Conservation (phyloP, 176 grass and related monocot species). For the Guadua angustifolia region DNA sequence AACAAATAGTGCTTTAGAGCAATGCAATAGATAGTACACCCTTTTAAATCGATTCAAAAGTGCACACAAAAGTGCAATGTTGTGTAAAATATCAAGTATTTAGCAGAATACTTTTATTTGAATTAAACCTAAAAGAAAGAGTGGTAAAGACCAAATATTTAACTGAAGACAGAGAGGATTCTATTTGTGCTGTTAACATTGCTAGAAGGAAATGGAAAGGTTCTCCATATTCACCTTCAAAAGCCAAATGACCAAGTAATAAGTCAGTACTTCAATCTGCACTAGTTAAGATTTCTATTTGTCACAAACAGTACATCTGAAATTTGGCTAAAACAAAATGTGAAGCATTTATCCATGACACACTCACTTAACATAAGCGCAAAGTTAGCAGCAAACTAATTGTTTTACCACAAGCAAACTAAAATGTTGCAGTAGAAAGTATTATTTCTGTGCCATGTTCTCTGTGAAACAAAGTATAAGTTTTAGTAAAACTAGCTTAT, state of each 20-base stretch:
- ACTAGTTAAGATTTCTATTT: background rate
- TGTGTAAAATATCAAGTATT: too few species aligned
- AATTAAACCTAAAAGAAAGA: too few species aligned
- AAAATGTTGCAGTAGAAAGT: background rate
- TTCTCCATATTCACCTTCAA: conserved; percentile 89
- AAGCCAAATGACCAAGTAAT: conserved; percentile 29
- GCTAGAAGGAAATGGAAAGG: too few species aligned
- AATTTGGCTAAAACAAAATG: conserved; percentile 4
- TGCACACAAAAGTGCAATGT: too few species aligned
- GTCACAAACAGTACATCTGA: background rate
- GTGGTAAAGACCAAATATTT: too few species aligned
- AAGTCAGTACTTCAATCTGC: conserved; percentile 25
- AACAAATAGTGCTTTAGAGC: too few species aligned
- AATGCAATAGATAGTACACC: too few species aligned
- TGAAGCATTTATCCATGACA: background rate
- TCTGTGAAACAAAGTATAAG: background rate
- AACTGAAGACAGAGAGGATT: too few species aligned
- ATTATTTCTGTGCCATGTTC: background rate
- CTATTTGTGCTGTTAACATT: too few species aligned
- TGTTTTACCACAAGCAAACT: background rate
- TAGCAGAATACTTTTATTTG: too few species aligned
- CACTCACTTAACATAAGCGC: background rate
- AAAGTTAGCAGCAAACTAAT: conserved; percentile 14
- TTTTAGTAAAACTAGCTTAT: background rate
- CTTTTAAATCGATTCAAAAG: too few species aligned